Conservation (phyloP, 1,139 yeast species). For the Kodamaea ohmeri region DNA sequence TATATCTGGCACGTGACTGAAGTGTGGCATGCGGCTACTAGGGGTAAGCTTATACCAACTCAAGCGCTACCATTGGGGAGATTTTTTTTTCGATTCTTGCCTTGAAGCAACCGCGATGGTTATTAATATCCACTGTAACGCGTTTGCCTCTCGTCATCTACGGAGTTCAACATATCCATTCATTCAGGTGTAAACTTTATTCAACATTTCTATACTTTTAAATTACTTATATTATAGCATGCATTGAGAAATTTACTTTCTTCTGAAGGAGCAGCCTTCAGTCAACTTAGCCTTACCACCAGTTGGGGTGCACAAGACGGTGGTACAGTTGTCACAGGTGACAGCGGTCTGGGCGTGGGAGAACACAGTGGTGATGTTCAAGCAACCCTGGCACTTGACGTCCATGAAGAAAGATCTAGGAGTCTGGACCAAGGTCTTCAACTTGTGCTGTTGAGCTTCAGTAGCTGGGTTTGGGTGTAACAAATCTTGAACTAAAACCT, state of each 20-base stretch:
- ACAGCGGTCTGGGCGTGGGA: slow-evolving; percentile 99
- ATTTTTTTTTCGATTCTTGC: too few species aligned
- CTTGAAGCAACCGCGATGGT: too few species aligned
- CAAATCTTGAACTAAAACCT: slow-evolving; percentile 36
- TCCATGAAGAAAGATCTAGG: slow-evolving; percentile 99
- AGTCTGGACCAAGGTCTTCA: slow-evolving; percentile 93
- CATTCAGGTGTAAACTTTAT: slow-evolving; percentile 11
- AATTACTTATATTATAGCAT: slow-evolving; percentile 11
- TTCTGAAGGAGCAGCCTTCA: slow-evolving; percentile 99
- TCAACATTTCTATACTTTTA: slow-evolving; percentile 14
- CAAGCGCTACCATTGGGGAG: too few species aligned
- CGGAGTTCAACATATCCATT: slow-evolving; percentile 2
- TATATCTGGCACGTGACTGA: background rate
- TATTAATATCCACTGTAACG: too few species aligned
- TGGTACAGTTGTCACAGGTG: slow-evolving; percentile 97
- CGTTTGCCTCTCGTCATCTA: background rate
- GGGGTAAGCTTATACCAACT: too few species aligned
- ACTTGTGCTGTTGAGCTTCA: slow-evolving; percentile 96
- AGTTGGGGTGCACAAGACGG: slow-evolving; percentile 97
- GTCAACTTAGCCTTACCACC: slow-evolving; percentile 99
- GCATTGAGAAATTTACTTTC: slow-evolving; percentile 61
- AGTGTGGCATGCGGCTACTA: background rate
- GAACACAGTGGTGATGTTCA: slow-evolving; percentile 98
- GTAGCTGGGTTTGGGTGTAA: slow-evolving; percentile 96
- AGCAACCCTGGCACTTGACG: slow-evolving; percentile 99